These are phyloP conservation scores for Daldinia sp. DNA, from an alignment of 2,329 filamentous ascomycete species.

Conservation along the genomic window DNA sequence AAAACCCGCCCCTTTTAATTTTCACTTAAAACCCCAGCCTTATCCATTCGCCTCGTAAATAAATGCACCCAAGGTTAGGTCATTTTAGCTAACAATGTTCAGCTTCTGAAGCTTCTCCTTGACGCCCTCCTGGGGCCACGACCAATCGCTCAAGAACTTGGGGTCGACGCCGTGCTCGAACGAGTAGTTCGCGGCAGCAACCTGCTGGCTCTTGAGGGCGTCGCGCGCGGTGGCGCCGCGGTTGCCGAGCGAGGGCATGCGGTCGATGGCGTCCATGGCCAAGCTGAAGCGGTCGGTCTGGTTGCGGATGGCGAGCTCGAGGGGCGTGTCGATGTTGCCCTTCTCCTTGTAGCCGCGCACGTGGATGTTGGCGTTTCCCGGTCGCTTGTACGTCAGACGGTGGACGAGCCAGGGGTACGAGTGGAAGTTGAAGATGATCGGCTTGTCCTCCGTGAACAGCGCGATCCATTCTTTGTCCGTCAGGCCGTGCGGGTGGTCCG, in stretches of 20 bases:
- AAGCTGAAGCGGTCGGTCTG: conserved; percentile 81
- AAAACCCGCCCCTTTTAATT: conserved; percentile 7
- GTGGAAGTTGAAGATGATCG: conserved; percentile 87
- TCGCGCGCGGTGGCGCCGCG: conserved; percentile 72
- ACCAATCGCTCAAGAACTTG: conserved; percentile 73
- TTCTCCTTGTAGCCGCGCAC: conserved; percentile 86
- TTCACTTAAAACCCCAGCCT: conserved; percentile 1
- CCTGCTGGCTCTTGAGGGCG: conserved; percentile 72
- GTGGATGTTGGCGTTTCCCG: conserved; percentile 74
- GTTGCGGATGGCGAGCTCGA: conserved; percentile 83
- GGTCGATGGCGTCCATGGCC: conserved; percentile 81
- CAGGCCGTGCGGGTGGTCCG: conserved; percentile 80
- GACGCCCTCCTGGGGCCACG: conserved; percentile 66
- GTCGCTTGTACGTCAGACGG: conserved; percentile 80
- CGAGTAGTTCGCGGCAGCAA: conserved; percentile 71
- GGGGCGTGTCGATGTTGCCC: conserved; percentile 85
- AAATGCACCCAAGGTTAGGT: neutral
- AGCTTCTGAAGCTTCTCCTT: conserved; percentile 51
- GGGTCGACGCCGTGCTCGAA: conserved; percentile 80
- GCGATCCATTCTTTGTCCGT: conserved; percentile 73
- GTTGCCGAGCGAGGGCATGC: conserved; percentile 72
- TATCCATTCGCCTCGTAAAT: conserved; percentile 1
- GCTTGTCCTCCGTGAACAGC: conserved; percentile 78
- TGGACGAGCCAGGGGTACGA: conserved; percentile 85
- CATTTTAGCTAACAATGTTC: conserved; percentile 5